Percentiles rank a stretch among this genome's conserved stretches.
phyloP scores from a whole-genome alignment of 108 stramenopile species.

The Cyclotella distinguenda region DNA sequence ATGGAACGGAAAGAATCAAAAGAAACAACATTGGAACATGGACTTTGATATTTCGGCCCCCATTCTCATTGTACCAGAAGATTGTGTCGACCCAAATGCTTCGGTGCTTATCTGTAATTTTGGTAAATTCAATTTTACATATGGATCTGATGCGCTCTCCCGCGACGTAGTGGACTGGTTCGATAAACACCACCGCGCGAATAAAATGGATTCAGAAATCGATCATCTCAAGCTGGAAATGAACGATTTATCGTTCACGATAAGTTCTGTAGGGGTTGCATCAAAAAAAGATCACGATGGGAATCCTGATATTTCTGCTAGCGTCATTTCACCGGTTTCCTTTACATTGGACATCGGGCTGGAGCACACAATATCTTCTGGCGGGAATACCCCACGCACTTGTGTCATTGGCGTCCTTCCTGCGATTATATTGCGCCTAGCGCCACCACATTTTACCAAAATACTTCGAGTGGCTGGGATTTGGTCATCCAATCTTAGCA shows the following conservation, averaged over 20 bases:
- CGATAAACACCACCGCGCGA: conserved; percentile 17
- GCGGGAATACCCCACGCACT: conserved; percentile 52
- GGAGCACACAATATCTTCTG: conserved; percentile 45
- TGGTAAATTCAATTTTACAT: conserved; percentile 66
- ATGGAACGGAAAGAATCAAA: conserved; percentile 77
- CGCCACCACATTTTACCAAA: conserved; percentile 55
- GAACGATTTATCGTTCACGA: conserved; percentile 47
- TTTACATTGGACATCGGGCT: conserved; percentile 64
- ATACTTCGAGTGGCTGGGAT: conserved; percentile 56
- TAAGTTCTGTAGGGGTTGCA: conserved; percentile 36
- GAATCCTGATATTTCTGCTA: conserved; percentile 56
- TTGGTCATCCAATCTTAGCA: conserved; percentile 55
- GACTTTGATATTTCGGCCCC: conserved; percentile 82
- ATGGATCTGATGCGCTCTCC: conserved; percentile 57
- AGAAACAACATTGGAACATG: conserved; percentile 66
- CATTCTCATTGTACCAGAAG: conserved; percentile 75
- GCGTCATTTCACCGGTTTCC: conserved; percentile 74
- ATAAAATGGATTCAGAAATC: conserved; percentile 38
- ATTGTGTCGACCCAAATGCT: conserved; percentile 56
- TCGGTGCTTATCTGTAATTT: conserved; percentile 75
- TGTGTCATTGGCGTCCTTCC: conserved; percentile 77
- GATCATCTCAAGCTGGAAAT: conserved; percentile 56
- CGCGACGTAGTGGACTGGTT: conserved; percentile 65
- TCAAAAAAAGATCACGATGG: conserved; percentile 33
- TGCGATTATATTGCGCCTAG: conserved; percentile 53